phyloP scores from a whole-genome alignment of 2,329 filamentous ascomycete genomes.

The Beauveria bassiana region DNA sequence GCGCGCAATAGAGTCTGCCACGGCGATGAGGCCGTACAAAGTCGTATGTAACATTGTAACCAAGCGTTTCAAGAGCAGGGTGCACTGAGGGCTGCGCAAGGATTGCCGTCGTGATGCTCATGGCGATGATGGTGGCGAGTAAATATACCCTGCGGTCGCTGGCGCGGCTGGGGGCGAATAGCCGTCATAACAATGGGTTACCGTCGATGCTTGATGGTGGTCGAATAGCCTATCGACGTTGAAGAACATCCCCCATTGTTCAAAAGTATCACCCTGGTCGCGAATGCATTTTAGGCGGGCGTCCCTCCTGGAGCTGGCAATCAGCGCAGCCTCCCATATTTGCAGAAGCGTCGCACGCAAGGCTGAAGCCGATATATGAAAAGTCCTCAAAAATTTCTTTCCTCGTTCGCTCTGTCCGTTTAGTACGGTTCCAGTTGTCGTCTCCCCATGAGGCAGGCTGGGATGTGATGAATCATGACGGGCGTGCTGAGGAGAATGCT shows the following conservation, averaged over 20 bases:
- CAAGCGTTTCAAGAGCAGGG: too few species aligned
- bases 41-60: not conserved
- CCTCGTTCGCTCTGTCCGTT: not conserved
- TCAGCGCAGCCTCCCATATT: not conserved
- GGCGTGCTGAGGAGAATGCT: not conserved
- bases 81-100: not conserved
- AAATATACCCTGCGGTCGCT: not conserved
- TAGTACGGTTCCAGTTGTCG: not conserved
- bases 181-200: not conserved
- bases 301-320: not conserved
- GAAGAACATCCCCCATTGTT: not conserved
- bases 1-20: not conserved
- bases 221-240: not conserved
- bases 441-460: not conserved
- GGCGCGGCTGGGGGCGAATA: not conserved
- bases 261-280: not conserved
- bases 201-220: not conserved
- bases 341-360: not conserved
- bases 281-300: not conserved
- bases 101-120: not conserved
- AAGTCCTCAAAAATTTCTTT: not conserved
- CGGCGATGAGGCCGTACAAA: not conserved
- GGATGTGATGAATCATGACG: not conserved
- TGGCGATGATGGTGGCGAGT: not conserved
- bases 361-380: not conserved